Evolutionary conservation across 805 yeast species (phyloP).

Genomic region (Debaryomyces prosopidis): DNA sequence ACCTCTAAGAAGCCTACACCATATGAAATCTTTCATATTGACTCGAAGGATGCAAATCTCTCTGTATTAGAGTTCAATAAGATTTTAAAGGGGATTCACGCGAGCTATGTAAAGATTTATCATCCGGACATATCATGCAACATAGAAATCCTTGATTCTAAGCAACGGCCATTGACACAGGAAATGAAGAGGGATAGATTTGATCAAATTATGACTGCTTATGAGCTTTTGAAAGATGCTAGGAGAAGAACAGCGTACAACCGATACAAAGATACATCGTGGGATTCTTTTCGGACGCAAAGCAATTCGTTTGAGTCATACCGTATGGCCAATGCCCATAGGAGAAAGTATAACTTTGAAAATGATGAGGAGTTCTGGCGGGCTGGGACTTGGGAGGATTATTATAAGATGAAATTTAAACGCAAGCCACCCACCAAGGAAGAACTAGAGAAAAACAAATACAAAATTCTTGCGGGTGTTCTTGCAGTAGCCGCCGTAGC

Average conservation of each 20-base stretch:
- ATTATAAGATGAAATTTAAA: slow-evolving; percentile 43
- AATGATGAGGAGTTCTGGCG: slow-evolving; percentile 52
- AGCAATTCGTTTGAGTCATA: slow-evolving; percentile 28
- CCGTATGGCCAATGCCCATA: slow-evolving; percentile 39
- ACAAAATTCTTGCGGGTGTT: slow-evolving; percentile 39
- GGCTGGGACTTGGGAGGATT: slow-evolving; percentile 68
- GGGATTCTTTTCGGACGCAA: slow-evolving; percentile 16
- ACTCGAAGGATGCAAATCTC: slow-evolving; percentile 32
- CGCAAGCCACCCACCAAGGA: slow-evolving; percentile 41
- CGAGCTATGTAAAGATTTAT: slow-evolving; percentile 61
- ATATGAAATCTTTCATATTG: slow-evolving; percentile 55
- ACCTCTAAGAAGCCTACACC: slow-evolving; percentile 58
- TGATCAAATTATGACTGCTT: slow-evolving; percentile 34
- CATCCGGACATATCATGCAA: slow-evolving; percentile 69
- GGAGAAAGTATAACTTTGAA: slow-evolving; percentile 29
- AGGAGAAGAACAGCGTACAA: slow-evolving; percentile 34
- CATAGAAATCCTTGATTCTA: slow-evolving; percentile 21
- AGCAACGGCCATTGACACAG: slow-evolving; percentile 29
- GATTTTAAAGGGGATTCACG: slow-evolving; percentile 35
- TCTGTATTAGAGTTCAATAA: slow-evolving; percentile 55
- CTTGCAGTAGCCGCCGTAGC: slow-evolving; percentile 30
- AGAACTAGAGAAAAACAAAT: slow-evolving; percentile 43
- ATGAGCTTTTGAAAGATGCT: slow-evolving; percentile 53
- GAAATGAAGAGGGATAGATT: slow-evolving; percentile 34
- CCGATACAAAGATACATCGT: slow-evolving; percentile 24